Percentiles rank a stretch among this genome's conserved stretches.
These are phyloP conservation scores for Auricularia cornea DNA, from an alignment of 768 basidiomycete genomes.

Conservation along the genomic window DNA sequence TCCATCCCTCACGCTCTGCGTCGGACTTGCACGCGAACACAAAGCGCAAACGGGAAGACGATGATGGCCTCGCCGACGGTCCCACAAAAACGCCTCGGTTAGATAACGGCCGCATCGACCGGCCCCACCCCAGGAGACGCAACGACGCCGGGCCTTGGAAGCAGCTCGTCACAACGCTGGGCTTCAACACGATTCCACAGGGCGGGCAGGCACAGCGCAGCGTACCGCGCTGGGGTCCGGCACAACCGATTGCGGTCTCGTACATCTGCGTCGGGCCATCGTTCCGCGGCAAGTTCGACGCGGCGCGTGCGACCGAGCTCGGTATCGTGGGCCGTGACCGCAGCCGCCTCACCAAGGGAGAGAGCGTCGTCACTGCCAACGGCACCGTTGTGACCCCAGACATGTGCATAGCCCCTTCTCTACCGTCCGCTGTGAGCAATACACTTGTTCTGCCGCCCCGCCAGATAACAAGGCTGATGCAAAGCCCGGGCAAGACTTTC, in stretches of 20 bases:
- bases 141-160: not conserved
- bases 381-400: slow-evolving; percentile 17
- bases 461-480: too few species aligned
- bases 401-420: slow-evolving; percentile 15
- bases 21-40: not conserved
- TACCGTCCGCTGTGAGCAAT: slow-evolving; percentile 24
- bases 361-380: slow-evolving; percentile 49
- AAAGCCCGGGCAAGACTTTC: slow-evolving; percentile 35
- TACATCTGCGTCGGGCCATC: slow-evolving; percentile 38
- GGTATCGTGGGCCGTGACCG: slow-evolving; percentile 52
- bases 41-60: slow-evolving; percentile 17
- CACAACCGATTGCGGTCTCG: slow-evolving; percentile 13
- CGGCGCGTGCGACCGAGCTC: slow-evolving; percentile 48
- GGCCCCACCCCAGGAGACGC: too few species aligned
- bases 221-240: not conserved
- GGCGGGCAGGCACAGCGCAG: too few species aligned
- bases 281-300: slow-evolving; percentile 64
- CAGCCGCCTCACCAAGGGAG: slow-evolving; percentile 54
- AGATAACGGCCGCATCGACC: not conserved
- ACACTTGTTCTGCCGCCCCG: slow-evolving; percentile 9
- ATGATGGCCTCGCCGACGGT: not conserved
- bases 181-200: not conserved
- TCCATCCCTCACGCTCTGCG: slow-evolving; percentile 15
- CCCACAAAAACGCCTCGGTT: not conserved
- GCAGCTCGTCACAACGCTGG: slow-evolving; percentile 4